Evolutionary conservation across 495 filamentous ascomycete species (phyloP).

Genomic region (Aspergillus hancockii): DNA sequence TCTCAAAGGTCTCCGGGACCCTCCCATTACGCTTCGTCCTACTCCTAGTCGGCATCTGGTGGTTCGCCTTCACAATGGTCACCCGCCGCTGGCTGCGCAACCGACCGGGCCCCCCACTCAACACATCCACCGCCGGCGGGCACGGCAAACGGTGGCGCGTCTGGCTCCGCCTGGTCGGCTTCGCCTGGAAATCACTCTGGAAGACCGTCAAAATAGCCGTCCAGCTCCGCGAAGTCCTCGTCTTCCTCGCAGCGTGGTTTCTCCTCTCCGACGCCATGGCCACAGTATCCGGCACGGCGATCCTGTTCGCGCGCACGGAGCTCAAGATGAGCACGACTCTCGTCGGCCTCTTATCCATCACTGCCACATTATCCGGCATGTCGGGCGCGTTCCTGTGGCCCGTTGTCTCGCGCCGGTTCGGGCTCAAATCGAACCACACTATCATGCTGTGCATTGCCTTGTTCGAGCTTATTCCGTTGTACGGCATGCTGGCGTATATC

Average conservation of each 20-base stretch:
- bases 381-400: constrained; percentile 84
- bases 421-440: constrained; percentile 70
- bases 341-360: constrained; percentile 80
- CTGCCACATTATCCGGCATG: constrained; percentile 75
- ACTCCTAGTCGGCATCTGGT: constrained; percentile 84
- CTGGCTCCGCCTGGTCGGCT: constrained; percentile 59
- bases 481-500: constrained; percentile 82
- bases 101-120: constrained; percentile 77
- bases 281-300: constrained; percentile 87
- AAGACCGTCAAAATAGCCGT: constrained; percentile 74
- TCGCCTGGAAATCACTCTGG: constrained; percentile 80
- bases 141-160: constrained; percentile 29
- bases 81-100: constrained; percentile 78
- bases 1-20: constrained; percentile 31
- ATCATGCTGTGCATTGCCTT: constrained; percentile 78
- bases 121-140: constrained; percentile 19
- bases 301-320: constrained; percentile 87
- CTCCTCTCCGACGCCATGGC: constrained; percentile 85
- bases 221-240: constrained; percentile 71
- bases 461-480: constrained; percentile 85
- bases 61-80: constrained; percentile 80
- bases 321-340: constrained; percentile 75
- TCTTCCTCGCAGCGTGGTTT: constrained; percentile 89
- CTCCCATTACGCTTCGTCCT: constrained; percentile 71
- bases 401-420: constrained; percentile 61